Conservation (phyloP, 2,329 filamentous ascomycete genomes). For the Fusarium foetens region DNA sequence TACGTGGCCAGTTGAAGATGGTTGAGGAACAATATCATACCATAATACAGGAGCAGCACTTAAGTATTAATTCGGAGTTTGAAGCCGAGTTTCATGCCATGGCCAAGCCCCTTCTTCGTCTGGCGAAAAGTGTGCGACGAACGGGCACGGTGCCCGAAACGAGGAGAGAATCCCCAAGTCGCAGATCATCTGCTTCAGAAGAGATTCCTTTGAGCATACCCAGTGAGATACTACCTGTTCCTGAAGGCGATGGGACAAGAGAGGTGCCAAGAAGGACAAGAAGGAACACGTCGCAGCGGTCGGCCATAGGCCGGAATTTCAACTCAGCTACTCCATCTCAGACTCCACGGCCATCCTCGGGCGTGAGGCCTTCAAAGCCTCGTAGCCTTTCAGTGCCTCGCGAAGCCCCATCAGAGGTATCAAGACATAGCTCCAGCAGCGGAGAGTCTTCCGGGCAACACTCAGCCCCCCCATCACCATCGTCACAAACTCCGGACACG, state of each 20-base stretch:
- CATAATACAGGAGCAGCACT: not conserved
- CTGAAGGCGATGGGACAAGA: no score
- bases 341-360: not conserved
- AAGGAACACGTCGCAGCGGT: not conserved
- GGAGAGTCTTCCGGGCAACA: not conserved
- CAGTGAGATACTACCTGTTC: not conserved
- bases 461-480: not conserved
- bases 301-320: no score
- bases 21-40: not conserved
- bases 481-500: accelerated
- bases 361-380: accelerated
- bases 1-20: not conserved
- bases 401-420: accelerated
- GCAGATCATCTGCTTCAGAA: not conserved
- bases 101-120: not conserved
- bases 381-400: accelerated
- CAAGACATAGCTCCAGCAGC: not conserved
- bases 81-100: not conserved
- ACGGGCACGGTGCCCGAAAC: not conserved
- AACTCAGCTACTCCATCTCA: not conserved
- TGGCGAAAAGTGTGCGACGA: not conserved
- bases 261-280: not conserved
- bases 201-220: not conserved
- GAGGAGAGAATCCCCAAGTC: not conserved
- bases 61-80: accelerated